Evolutionary conservation across 2,329 filamentous ascomycete genomes (phyloP).

Genomic region (Cladophialophora immunda): DNA sequence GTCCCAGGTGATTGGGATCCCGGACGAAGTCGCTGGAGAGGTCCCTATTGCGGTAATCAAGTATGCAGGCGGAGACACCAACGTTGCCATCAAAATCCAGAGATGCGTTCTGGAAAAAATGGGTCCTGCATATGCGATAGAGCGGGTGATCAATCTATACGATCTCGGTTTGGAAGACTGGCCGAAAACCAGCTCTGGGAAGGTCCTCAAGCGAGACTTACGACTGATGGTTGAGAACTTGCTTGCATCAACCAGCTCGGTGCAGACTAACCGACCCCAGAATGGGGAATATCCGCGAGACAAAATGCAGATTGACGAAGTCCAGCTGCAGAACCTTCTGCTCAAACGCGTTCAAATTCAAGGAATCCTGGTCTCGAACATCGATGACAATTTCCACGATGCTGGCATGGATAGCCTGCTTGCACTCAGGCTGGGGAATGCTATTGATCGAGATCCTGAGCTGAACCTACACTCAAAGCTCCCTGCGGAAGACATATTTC

Average conservation of each 20-base stretch:
- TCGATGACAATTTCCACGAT: conserved; percentile 54
- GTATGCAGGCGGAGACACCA: conserved; percentile 6
- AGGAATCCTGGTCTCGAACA: conserved; percentile 45
- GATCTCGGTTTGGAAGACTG: conserved; percentile 46
- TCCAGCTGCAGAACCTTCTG: background rate
- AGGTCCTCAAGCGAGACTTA: conserved; percentile 26
- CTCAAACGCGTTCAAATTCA: conserved; percentile 45
- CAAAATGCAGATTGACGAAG: background rate
- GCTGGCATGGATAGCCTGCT: conserved; percentile 58
- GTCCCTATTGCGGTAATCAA: conserved; percentile 57
- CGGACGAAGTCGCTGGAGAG: conserved; percentile 58
- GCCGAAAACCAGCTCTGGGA: conserved; percentile 41
- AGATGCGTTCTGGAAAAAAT: conserved; percentile 17
- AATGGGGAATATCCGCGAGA: background rate
- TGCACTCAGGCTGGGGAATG: conserved; percentile 55
- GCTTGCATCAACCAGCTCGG: background rate
- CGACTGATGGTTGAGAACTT: conserved; percentile 6
- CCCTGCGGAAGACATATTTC: conserved; percentile 29
- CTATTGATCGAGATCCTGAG: conserved; percentile 52
- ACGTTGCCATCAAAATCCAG: background rate
- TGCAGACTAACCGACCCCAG: background rate
- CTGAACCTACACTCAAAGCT: conserved; percentile 40
- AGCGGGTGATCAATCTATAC: conserved; percentile 45
- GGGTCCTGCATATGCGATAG: conserved; percentile 22
- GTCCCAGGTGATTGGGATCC: conserved; percentile 54